phyloP scores from a whole-genome alignment of 805 yeast species.

The Suhomyces tanzawaensis region DNA sequence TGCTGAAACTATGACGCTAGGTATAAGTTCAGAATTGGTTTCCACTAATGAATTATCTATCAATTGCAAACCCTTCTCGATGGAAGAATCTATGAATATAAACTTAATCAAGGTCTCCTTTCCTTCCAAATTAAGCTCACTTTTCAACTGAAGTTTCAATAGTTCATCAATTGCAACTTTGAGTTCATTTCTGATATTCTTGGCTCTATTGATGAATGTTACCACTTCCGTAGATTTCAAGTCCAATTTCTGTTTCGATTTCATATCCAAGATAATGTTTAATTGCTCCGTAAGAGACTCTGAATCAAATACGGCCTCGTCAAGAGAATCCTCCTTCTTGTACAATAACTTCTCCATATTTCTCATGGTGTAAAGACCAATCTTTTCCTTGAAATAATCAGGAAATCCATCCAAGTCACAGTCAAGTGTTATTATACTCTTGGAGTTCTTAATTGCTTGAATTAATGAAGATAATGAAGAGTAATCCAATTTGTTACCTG shows the following conservation, averaged over 20 bases:
- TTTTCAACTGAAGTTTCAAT: conserved; percentile 53
- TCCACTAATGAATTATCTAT: conserved; percentile 34
- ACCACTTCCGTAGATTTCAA: conserved; percentile 31
- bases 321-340: conserved; percentile 16
- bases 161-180: conserved; percentile 45
- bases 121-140: conserved; percentile 60
- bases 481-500: conserved; percentile 61
- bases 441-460: conserved; percentile 65
- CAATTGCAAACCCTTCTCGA: conserved; percentile 53
- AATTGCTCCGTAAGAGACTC: conserved; percentile 32
- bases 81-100: conserved; percentile 65
- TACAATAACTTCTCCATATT: conserved; percentile 67
- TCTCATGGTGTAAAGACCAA: conserved; percentile 77
- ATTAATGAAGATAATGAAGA: conserved; percentile 64
- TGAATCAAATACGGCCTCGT: conserved; percentile 17
- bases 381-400: conserved; percentile 59
- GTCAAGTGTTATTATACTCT: conserved; percentile 67
- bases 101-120: conserved; percentile 73
- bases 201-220: conserved; percentile 26
- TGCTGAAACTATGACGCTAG: neutral
- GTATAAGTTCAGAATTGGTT: neutral
- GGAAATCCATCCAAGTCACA: conserved; percentile 65
- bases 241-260: conserved; percentile 32
- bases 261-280: conserved; percentile 30
- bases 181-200: conserved; percentile 28